A percentile compares a stretch with the other conserved stretches of the same genome.
These are phyloP conservation scores for Luvunga scandens DNA, from an alignment of 345 rosid genomes.

Conservation along the genomic window DNA sequence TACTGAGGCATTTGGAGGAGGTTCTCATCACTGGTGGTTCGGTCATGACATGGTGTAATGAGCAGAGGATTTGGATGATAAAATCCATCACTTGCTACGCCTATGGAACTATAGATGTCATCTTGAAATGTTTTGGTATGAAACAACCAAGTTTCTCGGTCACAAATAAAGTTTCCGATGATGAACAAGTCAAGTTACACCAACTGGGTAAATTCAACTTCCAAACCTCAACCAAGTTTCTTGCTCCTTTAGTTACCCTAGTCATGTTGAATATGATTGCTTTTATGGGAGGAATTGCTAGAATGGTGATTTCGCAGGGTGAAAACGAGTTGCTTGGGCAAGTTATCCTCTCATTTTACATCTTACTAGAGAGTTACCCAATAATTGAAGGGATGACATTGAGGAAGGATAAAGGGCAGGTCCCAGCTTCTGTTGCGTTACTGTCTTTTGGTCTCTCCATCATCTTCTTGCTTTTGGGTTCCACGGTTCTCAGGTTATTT, in stretches of 20 bases:
- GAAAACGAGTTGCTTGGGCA: constrained; percentile 22
- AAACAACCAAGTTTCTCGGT: constrained; percentile 22
- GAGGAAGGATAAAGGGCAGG: constrained; percentile 23
- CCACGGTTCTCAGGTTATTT: neutral
- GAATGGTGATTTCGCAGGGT: neutral
- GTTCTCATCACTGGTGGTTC: neutral
- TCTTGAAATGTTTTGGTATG: constrained; percentile 5
- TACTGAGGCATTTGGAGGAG: neutral
- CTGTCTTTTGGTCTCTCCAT: neutral
- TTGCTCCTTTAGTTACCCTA: constrained; percentile 19
- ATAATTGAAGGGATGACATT: constrained; percentile 24
- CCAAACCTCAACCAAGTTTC: constrained; percentile 10
- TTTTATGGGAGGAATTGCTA: constrained; percentile 15
- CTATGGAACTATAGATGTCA: neutral
- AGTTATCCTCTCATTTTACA: constrained; percentile 22
- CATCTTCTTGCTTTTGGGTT: constrained; percentile 8
- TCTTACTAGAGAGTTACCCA: constrained; percentile 23
- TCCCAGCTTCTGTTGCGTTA: constrained; percentile 3
- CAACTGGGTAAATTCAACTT: constrained; percentile 26
- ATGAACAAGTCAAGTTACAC: constrained; percentile 10
- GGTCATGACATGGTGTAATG: neutral
- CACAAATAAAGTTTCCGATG: constrained; percentile 16
- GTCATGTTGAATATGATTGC: constrained; percentile 20
- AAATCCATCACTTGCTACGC: constrained; percentile 19
- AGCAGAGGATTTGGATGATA: constrained; percentile 12